Evolutionary conservation across 164 flowering plant genomes (phyloP), one percentile per base, ranked within the genome.

Genomic region (Litsea cubeba): DNA sequence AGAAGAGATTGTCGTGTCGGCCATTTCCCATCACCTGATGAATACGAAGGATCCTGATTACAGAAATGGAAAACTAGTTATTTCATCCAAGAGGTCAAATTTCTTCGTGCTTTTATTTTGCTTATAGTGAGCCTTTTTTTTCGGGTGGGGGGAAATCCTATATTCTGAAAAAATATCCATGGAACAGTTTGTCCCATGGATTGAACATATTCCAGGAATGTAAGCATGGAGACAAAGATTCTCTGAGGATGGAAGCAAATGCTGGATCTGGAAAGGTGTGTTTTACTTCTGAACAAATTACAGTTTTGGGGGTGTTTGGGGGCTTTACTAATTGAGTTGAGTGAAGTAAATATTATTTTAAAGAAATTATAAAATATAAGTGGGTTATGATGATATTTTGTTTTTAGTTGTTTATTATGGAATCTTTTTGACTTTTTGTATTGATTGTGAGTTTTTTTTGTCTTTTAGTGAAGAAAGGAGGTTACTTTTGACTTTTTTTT

Each of bases 1-100:
- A 35, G 95, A 95, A 82, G 99, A 95, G 85, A 87, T 95, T 80
- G 95, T 92, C 58, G 89, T 95, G 1, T 93, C 98, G 1, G 99
- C 99, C 24, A 80, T 95, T 72, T 91, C 99, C 22, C 84, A 89
- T 83, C 98, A 95, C 81, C 81, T 93, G 80, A 95, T 89, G 96
- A 92, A 88, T 68, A 92, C 85, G 78, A 89, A 87, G 75, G 81
- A 92, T 76, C 93, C 87, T 46, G 91, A 86, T 50, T 95, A 91
- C 83, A 84, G 95, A 75, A 92, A 91, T 80, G 99, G 97, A 72
- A 93, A 85, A 71, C 98, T 95, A 40, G 79, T 95, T 73, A 93
- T 95, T 64, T 91, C 99, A 18, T 83, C 95, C 28, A 75, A 85
- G 75, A 95, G 98, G 99, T 90, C 20, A 70, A 79, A 65, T 71